A percentile compares a stretch with the other conserved stretches of the same genome.
phyloP scores from a whole-genome alignment of 768 basidiomycete genomes.

The Daedalea quercina region DNA sequence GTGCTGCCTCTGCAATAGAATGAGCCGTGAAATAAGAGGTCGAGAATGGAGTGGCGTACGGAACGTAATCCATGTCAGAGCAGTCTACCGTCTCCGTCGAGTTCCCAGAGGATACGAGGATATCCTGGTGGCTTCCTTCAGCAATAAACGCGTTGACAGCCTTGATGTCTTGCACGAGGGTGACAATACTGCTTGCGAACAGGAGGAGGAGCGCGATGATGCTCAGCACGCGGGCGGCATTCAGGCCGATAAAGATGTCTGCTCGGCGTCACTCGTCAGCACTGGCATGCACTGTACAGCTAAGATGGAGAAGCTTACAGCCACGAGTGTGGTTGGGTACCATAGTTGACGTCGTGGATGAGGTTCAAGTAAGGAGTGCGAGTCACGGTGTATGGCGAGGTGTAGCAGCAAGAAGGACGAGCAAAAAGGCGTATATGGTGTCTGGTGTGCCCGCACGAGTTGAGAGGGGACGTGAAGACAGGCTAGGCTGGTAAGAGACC shows the following conservation, averaged over 20 bases:
- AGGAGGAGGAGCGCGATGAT: conserved; percentile 16
- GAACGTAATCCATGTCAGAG: conserved; percentile 69
- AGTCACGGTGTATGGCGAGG: not conserved
- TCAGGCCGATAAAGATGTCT: conserved; percentile 73
- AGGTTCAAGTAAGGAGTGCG: not conserved
- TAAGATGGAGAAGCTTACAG: not conserved
- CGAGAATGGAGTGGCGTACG: conserved; percentile 28
- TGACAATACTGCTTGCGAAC: conserved; percentile 49
- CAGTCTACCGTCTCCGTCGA: conserved; percentile 20
- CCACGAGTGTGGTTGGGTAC: not conserved
- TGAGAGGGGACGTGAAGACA: not conserved
- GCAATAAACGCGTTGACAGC: conserved; percentile 65
- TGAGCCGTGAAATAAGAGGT: not conserved
- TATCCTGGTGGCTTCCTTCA: conserved; percentile 19
- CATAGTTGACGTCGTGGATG: not conserved
- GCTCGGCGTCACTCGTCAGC: not conserved
- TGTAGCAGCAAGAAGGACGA: not conserved
- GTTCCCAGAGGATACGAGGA: conserved; percentile 8
- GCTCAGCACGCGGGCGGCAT: conserved; percentile 65
- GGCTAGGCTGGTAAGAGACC: not conserved
- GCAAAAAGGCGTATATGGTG: not conserved
- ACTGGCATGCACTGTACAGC: not conserved
- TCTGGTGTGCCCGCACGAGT: not conserved
- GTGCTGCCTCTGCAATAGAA: conserved; percentile 52
- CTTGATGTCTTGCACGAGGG: conserved; percentile 65